Base-by-base conservation (phyloP, 306 rosid species). In the Trifolium fragiferum region DNA sequence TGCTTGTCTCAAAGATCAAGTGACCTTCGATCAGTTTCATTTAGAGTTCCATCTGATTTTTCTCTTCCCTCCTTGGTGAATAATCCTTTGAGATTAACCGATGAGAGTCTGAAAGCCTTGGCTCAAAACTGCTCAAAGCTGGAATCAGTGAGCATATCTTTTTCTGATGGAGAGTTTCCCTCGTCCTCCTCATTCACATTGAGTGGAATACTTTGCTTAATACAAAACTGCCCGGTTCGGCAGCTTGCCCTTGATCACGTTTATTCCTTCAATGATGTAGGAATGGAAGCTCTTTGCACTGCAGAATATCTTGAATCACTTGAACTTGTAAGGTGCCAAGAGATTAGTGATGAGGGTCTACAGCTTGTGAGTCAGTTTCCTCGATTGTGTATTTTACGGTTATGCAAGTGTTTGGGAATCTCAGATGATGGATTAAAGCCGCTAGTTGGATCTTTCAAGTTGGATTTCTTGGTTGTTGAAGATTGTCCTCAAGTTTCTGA, bases 401-500 rank as follows among this genome's bases (percentile, higher is more conserved):
- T 91, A 62, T 75, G 79, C 80, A 93, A 91, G 75, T 91, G 97
- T 87, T 80, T 91, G 66, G 97, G 97, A 23, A 77, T 93, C 68
- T 86, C 97, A n/a, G 92, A 91, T 62, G 96, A 89, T 16, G 98
- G 98, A 57, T 82, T 93, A 37, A 93, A 87, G 84, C 87, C 96
- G 8, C 85, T 93, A 38, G 86, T 91, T 27, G 93, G 88, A 54
- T 86, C 96, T 6, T 80, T 78, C 70, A 93, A 90, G 83, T 72
- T 93, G 87, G 90, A 89, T 64, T 63, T 65, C 27, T 64, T 93
- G 84, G 87, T 78, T 6, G 87, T 93, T 27, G 97, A 93, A 75
- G 96, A 89, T 82, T 90, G 98, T 74, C 97, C 97, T 74, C 97
- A 84, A 70, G 81, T 90, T 78, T 86, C 98, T 27, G 96, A 93